Evolutionary conservation across 2,329 filamentous ascomycete genomes (phyloP).

Genomic region (Aspergillus sp.): DNA sequence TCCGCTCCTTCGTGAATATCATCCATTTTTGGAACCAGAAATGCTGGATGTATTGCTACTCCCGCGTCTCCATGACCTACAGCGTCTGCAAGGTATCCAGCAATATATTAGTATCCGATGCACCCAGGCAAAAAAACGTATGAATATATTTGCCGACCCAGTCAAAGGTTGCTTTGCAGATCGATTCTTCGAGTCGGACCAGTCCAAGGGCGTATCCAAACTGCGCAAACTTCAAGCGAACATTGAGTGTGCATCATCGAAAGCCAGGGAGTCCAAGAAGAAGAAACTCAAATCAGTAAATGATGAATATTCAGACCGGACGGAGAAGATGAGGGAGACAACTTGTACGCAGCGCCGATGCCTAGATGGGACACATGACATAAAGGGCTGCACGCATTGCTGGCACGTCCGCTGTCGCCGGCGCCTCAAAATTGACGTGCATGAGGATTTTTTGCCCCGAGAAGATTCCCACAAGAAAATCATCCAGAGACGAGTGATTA

Average conservation of each 20-base stretch:
- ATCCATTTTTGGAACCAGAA: conserved; percentile 44
- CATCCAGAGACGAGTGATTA: conserved; percentile 32
- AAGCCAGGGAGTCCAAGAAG: conserved; percentile 27
- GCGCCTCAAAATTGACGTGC: conserved; percentile 38
- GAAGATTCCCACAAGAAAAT: background rate
- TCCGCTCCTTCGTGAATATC: conserved; percentile 44
- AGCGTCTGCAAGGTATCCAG: conserved; percentile 44
- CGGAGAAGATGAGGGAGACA: conserved; percentile 22
- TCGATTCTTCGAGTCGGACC: conserved; percentile 35
- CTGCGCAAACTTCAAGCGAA: conserved; percentile 16
- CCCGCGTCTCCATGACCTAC: conserved; percentile 40
- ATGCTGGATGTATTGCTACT: conserved; percentile 51
- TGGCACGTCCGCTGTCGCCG: conserved; percentile 27
- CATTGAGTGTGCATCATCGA: conserved; percentile 29
- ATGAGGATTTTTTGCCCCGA: conserved; percentile 45
- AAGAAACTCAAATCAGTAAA: conserved; percentile 31
- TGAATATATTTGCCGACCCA: conserved; percentile 44
- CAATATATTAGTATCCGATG: conserved; percentile 39
- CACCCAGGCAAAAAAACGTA: conserved; percentile 10
- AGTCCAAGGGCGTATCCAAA: conserved; percentile 14
- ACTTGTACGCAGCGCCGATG: conserved; percentile 23
- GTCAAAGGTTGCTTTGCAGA: conserved; percentile 39
- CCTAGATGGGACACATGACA: conserved; percentile 21
- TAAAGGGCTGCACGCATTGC: conserved; percentile 40
- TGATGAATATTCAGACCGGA: conserved; percentile 30